Evolutionary conservation across 192 early-diverging fungal species (phyloP), one percentile per base, ranked within the genome.

Genomic region (Entomortierella chlamydospora): DNA sequence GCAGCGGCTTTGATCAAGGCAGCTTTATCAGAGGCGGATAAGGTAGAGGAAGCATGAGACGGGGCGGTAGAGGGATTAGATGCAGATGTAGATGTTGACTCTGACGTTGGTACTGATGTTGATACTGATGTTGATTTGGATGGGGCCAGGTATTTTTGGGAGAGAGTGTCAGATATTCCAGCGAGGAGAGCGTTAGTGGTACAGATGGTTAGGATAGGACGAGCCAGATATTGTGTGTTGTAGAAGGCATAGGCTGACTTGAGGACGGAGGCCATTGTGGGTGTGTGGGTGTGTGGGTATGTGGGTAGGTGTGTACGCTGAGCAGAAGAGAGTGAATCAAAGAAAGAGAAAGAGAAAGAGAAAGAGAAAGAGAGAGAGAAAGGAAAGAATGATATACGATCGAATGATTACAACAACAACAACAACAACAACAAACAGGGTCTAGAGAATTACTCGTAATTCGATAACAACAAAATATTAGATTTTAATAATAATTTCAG

Each of bases 161-260:
- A 91, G 10, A 92, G 57, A 10, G 87, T 58, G 68, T 94, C 93
- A 29, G 88, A 87, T 4, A 89, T 68, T 18, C 86, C 86, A 29
- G 89, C 91, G 11, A 94, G 72, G 10, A 83, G 59, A 8, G 86
- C 91, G 72, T 94, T 94, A 42, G 90, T 91, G 11, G 83, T 73
- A 42, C 90, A 86, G 15, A 94, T 74, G 0, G 93, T 94, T 31
- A 89, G 43, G 41, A 91, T 70, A 25, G 93, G 93, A 30, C 85
- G 85, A 18, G 73, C 76, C 23, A 87, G 79, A 43, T 85, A 90
- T 23, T 73, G 70, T 25, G 53, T 63, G 28, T 68, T 81, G 72
- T 89, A 89, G 52, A 82, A 72, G 0, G 68, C 57, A 33, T 72
- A 76, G 23, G 55, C 72, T 17, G 47, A 30, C 18, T 47, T 58